Evolutionary conservation across 1,284 basidiomycete genomes (phyloP).

Genomic region (Peniophora sp.): DNA sequence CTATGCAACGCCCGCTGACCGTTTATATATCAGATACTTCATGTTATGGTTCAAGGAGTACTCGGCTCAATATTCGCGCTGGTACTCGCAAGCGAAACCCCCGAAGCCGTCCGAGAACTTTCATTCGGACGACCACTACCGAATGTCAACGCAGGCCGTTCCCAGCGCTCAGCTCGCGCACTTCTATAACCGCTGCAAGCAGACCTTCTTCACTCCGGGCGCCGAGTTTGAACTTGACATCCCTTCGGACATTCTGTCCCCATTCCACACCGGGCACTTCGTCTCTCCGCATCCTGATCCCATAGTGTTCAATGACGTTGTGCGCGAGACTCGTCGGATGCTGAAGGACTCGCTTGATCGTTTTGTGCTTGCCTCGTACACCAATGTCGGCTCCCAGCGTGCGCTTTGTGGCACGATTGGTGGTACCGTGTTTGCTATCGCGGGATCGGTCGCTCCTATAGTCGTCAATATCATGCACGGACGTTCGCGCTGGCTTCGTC

Average conservation of each 20-base stretch:
- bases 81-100: constrained; percentile 29
- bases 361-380: constrained; percentile 62
- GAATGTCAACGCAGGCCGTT: constrained; percentile 18
- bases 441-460: constrained; percentile 38
- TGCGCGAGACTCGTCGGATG: constrained; percentile 46
- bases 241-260: constrained; percentile 53
- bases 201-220: constrained; percentile 66
- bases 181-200: constrained; percentile 69
- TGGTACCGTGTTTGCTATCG: constrained; percentile 33
- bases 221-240: constrained; percentile 65
- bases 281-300: constrained; percentile 54
- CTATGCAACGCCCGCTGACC: constrained; percentile 1
- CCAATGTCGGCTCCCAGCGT: constrained; percentile 68
- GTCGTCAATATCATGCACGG: constrained; percentile 37
- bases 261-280: constrained; percentile 41
- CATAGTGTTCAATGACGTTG: constrained; percentile 49
- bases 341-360: constrained; percentile 58
- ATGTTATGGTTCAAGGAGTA: constrained; percentile 68
- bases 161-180: constrained; percentile 51
- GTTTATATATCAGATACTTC: constrained; percentile 45
- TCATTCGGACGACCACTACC: constrained; percentile 7
- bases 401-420: constrained; percentile 62
- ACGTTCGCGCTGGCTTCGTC: constrained; percentile 43
- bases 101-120: constrained; percentile 5
- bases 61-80: constrained; percentile 48